A percentile compares a stretch with the other conserved stretches of the same genome.
phyloP scores from a whole-genome alignment of 495 filamentous ascomycete genomes.

The Hypoxylon crocopeplum region DNA sequence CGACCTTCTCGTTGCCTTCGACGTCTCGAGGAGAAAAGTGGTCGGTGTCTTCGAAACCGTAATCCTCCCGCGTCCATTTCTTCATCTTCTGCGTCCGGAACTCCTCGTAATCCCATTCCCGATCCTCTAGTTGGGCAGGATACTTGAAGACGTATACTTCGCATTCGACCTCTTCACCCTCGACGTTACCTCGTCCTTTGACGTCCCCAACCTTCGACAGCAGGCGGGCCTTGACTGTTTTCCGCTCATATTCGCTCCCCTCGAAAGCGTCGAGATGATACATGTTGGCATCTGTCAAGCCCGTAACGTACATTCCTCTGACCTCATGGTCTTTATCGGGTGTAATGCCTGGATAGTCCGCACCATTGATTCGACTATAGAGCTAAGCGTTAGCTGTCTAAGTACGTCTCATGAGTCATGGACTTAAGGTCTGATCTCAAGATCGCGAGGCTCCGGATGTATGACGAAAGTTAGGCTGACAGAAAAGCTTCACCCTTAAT shows the following conservation, averaged over 20 bases:
- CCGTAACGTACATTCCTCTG: slow-evolving; percentile 78
- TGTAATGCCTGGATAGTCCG: slow-evolving; percentile 88
- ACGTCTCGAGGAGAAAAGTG: slow-evolving; percentile 27
- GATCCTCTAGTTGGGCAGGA: slow-evolving; percentile 60
- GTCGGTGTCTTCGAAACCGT: slow-evolving; percentile 45
- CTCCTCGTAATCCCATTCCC: slow-evolving; percentile 83
- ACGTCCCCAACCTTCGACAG: slow-evolving; percentile 52
- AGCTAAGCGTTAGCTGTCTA: slow-evolving; percentile 1
- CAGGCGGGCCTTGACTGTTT: slow-evolving; percentile 64
- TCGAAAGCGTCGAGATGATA: slow-evolving; percentile 83
- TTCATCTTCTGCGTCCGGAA: slow-evolving; percentile 73
- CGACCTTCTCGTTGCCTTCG: slow-evolving; percentile 23
- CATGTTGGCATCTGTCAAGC: slow-evolving; percentile 79
- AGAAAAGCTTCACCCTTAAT: background rate
- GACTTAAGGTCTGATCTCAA: background rate
- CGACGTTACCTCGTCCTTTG: slow-evolving; percentile 53
- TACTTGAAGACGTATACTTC: slow-evolving; percentile 81
- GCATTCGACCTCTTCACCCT: slow-evolving; percentile 66
- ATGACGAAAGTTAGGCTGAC: background rate
- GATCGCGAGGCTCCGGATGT: background rate
- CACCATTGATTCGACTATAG: slow-evolving; percentile 47
- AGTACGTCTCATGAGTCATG: no score
- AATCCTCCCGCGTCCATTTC: slow-evolving; percentile 54
- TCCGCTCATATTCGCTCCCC: slow-evolving; percentile 73
- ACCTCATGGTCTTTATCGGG: slow-evolving; percentile 63